Base-by-base conservation (phyloP, 768 basidiomycete genomes). In the Xanthoconium stramineum region DNA sequence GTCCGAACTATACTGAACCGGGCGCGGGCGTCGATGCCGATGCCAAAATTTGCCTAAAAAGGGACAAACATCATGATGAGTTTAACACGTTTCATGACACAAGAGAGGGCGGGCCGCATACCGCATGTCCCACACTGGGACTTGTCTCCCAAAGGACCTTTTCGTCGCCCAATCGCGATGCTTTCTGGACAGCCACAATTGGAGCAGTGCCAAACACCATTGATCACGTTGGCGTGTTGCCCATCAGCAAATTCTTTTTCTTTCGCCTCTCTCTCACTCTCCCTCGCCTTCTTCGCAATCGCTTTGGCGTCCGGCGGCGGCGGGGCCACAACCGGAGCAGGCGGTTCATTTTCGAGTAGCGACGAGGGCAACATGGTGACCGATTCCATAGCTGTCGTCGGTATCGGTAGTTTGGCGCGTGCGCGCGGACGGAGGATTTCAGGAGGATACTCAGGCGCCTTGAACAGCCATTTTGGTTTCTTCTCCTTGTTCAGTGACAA, bases 201-300 rank as follows among this genome's bases (percentile, higher is more conserved):
- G 19, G 91, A 93, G 68, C 94, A 98, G 73, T 94, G 91, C 94
- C 94, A 97, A 5, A 90, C 79, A 1, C 91, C 92, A 61, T 94
- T 77, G 67, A 94, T 88, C 63, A 83, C 78, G 67, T 92, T 90
- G 38, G 86, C 79, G 64, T 90, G 90, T 66, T 91, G 89, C 9
- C 89, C 88, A 63, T 92, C 87, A 39, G 85, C 85, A 66, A 85
- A 90, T 70, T 90, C 90, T 66, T 79, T 86, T 69, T 90, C 88
- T 70, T 91, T 92, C 20, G 91, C 89, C 65, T 91, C 89, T 35
- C 87, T 75, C 72, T 91, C 90, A 14, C 83, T 76, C 69, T 91
- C 91, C 72, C 86, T 88, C 24, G 78, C 79, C 38, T 83, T 76
- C 72, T 85, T 89, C 47, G 83, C 81, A 5, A 74, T 72, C 19